Base-by-base conservation (phyloP, 192 early-diverging fungal species). In the Coemansia sp. region DNA sequence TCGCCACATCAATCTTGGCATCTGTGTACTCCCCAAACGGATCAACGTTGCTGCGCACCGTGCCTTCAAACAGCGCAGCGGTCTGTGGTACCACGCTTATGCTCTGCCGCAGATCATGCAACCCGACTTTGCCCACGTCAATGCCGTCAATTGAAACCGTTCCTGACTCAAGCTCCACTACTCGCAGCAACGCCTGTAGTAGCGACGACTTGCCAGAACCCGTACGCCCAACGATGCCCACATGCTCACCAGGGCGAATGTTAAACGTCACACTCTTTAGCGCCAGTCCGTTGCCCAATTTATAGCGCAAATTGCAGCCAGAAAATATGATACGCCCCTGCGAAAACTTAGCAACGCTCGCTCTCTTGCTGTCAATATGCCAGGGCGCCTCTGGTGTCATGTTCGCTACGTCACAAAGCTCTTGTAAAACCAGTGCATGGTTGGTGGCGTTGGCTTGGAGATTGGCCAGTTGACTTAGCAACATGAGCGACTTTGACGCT, bases 11-110 rank as follows among this genome's bases (percentile, higher is more conserved):
- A 63, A 87, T 80, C 62, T 94, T 91, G 34, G 82, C 87, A 53
- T 96, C 95, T n/a, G 61, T 77, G 71, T 89, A 87, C 71, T 89
- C 84, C 31, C 78, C 79, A 64, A 93, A 89, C 29, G 94, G 95
- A 72, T 98, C 95, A 41, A 98, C 70, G 74, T 97, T 97, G 55
- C 88, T 88, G 32, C 94, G 87, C 32, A 95, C 61, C 1, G 79
- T 78, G 36, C 70, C 79, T 3, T 67, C 64, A 48, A 84, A 68
- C 56, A 87, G 44, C 48, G 65, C 79, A 1, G 86, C 75, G 5
- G 86, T 86, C 78, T 96, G 94, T 38, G 94, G 91, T 50, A 95
- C 92, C 40, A 93, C 91, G 22, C 90, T 89, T 55, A 96, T 71
- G 22, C 84, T 76, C n/a, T 80, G 83, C 5, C 94, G 91, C 44